Percentiles rank a stretch among this genome's conserved stretches.
Evolutionary conservation across 202 grass and related monocot species (phyloP).

Genomic region (Zizania palustris): DNA sequence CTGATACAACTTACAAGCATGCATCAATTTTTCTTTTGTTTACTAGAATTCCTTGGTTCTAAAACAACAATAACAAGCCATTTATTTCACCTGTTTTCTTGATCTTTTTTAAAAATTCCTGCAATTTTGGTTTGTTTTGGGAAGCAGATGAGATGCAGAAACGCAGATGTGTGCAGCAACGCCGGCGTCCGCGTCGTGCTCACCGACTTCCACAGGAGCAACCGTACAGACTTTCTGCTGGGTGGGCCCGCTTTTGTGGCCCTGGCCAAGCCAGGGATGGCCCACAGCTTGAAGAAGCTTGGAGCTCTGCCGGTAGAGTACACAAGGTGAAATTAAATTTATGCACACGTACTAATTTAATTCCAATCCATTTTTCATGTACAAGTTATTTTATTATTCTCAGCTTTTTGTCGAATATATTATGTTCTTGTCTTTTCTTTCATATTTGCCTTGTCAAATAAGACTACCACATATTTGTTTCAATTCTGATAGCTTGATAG

Average conservation of each 20-base stretch:
- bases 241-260: constrained; percentile 37
- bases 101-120: neutral
- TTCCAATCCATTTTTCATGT: no score
- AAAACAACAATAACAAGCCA: neutral
- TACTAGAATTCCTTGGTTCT: neutral
- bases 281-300: constrained; percentile 41
- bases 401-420: neutral
- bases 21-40: neutral
- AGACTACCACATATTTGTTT: no score
- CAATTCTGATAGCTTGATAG: no score
- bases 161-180: constrained; percentile 46
- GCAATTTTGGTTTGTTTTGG: neutral
- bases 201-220: constrained; percentile 61
- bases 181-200: constrained; percentile 57
- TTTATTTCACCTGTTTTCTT: neutral
- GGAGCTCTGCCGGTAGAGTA: constrained; percentile 50
- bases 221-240: constrained; percentile 58
- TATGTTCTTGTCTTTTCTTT: no score
- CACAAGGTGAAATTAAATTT: constrained; percentile 44
- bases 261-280: constrained; percentile 51
- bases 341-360: no score
- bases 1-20: neutral
- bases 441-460: no score
- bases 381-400: neutral
- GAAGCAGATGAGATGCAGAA: constrained; percentile 58